A percentile compares a stretch with the other conserved stretches of the same genome.
phyloP scores from a whole-genome alignment of 2,329 filamentous ascomycete species.

The Pseudopithomyces chartarum region DNA sequence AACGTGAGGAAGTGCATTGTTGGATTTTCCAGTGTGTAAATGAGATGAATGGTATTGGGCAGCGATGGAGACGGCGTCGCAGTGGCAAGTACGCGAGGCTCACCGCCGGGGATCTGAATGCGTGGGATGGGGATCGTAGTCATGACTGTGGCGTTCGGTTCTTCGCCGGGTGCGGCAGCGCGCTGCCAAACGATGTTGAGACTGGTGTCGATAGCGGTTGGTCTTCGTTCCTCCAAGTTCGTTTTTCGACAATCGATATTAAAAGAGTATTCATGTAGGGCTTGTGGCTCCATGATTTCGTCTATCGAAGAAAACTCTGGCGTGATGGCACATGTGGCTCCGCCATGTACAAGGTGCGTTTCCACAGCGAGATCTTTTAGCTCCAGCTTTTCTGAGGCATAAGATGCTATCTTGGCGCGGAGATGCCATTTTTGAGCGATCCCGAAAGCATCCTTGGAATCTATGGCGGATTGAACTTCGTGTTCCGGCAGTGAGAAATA shows the following conservation, averaged over 20 bases:
- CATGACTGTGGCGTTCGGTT: constrained; percentile 28
- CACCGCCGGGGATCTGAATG: constrained; percentile 78
- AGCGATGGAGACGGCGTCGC: constrained; percentile 41
- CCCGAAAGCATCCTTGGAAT: constrained; percentile 58
- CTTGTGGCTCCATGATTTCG: constrained; percentile 64
- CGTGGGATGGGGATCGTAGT: constrained; percentile 76
- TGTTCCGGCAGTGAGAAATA: constrained; percentile 71
- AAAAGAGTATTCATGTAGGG: constrained; percentile 74
- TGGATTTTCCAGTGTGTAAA: constrained; percentile 86
- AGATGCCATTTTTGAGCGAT: constrained; percentile 83
- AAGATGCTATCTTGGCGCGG: constrained; percentile 72
- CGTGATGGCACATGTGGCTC: constrained; percentile 60
- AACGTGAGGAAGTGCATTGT: constrained; percentile 95
- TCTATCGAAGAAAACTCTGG: constrained; percentile 34
- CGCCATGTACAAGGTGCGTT: constrained; percentile 65
- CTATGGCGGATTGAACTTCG: constrained; percentile 35
- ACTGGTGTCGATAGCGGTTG: constrained; percentile 74
- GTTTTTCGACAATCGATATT: constrained; percentile 75
- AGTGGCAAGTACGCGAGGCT: constrained; percentile 78
- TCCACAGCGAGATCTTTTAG: constrained; percentile 70
- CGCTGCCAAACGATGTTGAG: constrained; percentile 81
- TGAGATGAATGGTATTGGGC: constrained; percentile 44
- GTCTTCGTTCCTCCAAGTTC: constrained; percentile 79
- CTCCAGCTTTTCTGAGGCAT: constrained; percentile 67
- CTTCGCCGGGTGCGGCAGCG: constrained; percentile 56